Conservation (phyloP, 2,329 filamentous ascomycete species). For the Orbilia quercus region DNA sequence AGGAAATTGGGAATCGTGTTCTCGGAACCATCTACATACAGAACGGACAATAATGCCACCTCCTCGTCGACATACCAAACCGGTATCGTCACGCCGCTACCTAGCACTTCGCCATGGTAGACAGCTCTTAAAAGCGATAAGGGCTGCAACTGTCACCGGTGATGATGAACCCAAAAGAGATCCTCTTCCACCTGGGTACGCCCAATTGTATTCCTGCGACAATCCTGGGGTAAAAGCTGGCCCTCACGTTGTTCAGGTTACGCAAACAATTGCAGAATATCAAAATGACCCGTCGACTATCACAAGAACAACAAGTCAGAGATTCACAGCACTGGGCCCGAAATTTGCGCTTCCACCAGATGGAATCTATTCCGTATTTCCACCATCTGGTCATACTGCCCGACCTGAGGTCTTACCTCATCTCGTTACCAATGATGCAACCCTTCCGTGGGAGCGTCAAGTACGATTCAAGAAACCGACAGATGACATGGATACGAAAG, state of each 20-base stretch:
- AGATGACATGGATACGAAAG: slow-evolving; percentile 21
- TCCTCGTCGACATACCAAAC: slow-evolving; percentile 14
- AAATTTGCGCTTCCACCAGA: slow-evolving; percentile 62
- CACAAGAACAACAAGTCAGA: slow-evolving; percentile 31
- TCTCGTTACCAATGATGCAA: slow-evolving; percentile 65
- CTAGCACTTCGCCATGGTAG: slow-evolving; percentile 14
- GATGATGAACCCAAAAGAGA: slow-evolving; percentile 9
- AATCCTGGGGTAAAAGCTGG: slow-evolving; percentile 48
- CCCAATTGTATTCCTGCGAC: slow-evolving; percentile 55
- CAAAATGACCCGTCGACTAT: slow-evolving; percentile 24
- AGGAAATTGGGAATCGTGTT: too few species aligned
- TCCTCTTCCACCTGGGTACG: slow-evolving; percentile 31
- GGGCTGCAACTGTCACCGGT: neutral
- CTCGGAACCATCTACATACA: too few species aligned
- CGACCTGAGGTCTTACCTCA: slow-evolving; percentile 63
- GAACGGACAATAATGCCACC: slow-evolving; percentile 2
- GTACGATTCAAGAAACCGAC: slow-evolving; percentile 56
- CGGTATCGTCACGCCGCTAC: neutral
- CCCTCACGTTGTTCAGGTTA: slow-evolving; percentile 29
- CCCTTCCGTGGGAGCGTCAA: slow-evolving; percentile 65
- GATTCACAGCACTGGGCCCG: slow-evolving; percentile 63
- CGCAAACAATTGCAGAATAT: slow-evolving; percentile 31
- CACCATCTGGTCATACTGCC: slow-evolving; percentile 63
- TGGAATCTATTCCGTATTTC: slow-evolving; percentile 63
- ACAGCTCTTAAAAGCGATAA: neutral